A percentile compares a stretch with the other conserved stretches of the same genome.
Conservation (phyloP, 2,329 filamentous ascomycete genomes). For the Scedosporium apiospermum region DNA sequence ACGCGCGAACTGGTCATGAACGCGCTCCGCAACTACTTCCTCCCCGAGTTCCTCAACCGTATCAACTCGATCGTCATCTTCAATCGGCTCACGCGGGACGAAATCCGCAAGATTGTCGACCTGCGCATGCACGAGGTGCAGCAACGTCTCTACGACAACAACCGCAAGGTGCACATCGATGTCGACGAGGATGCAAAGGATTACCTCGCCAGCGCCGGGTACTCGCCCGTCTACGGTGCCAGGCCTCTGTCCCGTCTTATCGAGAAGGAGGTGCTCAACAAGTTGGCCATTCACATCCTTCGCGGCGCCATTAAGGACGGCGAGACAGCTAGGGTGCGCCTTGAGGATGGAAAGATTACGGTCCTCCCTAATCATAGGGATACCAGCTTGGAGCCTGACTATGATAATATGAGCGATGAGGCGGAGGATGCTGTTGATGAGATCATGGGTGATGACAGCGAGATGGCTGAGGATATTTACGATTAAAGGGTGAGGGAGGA, state of each 20-base stretch:
- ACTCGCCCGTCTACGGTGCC: conserved; percentile 91
- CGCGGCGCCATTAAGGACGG: conserved; percentile 78
- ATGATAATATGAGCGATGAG: conserved; percentile 62
- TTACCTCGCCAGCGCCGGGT: conserved; percentile 83
- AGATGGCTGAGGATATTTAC: conserved; percentile 42
- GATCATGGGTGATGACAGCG: conserved; percentile 46
- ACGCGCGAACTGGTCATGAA: conserved; percentile 87
- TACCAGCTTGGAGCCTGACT: conserved; percentile 45
- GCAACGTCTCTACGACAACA: conserved; percentile 76
- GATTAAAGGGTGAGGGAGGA: conserved; percentile 18
- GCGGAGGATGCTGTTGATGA: conserved; percentile 70
- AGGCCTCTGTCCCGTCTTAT: conserved; percentile 82
- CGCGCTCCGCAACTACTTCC: conserved; percentile 87
- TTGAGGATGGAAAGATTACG: conserved; percentile 69
- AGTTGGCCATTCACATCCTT: conserved; percentile 82
- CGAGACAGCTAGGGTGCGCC: conserved; percentile 68
- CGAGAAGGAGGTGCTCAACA: conserved; percentile 94
- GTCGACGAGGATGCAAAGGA: conserved; percentile 81
- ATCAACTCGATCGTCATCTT: conserved; percentile 97
- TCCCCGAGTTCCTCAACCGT: conserved; percentile 97
- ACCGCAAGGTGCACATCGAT: conserved; percentile 76
- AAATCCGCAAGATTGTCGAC: conserved; percentile 95
- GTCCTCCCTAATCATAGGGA: conserved; percentile 75
- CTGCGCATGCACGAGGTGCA: conserved; percentile 82
- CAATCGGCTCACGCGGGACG: conserved; percentile 81